Evolutionary conservation across 1,284 basidiomycete genomes (phyloP).

Genomic region (Butyriboletus regius): DNA sequence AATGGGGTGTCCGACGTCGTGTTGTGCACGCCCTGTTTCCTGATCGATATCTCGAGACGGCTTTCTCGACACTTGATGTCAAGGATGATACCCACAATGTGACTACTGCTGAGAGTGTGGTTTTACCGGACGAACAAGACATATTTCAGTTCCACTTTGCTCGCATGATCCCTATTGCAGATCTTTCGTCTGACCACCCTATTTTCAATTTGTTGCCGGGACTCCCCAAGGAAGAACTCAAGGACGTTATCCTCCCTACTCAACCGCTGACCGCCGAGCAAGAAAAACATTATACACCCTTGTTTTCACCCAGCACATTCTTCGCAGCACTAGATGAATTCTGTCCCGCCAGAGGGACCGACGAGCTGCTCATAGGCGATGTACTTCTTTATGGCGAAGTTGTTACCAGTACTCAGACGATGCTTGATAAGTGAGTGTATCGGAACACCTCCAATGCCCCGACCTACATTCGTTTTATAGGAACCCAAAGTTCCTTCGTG

Average conservation of each 20-base stretch:
- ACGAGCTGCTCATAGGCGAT: slow-evolving; percentile 63
- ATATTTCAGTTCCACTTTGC: slow-evolving; percentile 56
- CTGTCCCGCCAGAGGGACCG: slow-evolving; percentile 15
- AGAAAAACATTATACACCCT: slow-evolving; percentile 39
- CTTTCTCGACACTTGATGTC: slow-evolving; percentile 50
- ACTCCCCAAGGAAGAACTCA: slow-evolving; percentile 32
- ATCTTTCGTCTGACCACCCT: slow-evolving; percentile 14
- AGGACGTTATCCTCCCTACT: slow-evolving; percentile 47
- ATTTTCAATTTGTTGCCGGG: slow-evolving; percentile 18
- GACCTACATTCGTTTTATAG: slow-evolving; percentile 36
- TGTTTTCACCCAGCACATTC: slow-evolving; percentile 50
- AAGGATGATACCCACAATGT: slow-evolving; percentile 29
- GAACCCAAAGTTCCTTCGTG: slow-evolving; percentile 67
- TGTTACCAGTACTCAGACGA: slow-evolving; percentile 90
- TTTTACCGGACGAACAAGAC: slow-evolving; percentile 50
- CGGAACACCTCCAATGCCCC: background rate
- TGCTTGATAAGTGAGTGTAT: slow-evolving; percentile 76
- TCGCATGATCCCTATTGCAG: slow-evolving; percentile 28
- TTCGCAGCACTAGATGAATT: slow-evolving; percentile 37
- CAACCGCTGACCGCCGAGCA: slow-evolving; percentile 38
- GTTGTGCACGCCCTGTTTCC: slow-evolving; percentile 24
- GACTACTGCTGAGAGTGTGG: background rate
- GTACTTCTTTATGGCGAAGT: slow-evolving; percentile 79
- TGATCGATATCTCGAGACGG: slow-evolving; percentile 13
- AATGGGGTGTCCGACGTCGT: slow-evolving; percentile 14